Percentiles rank a stretch among this genome's conserved stretches.
These are phyloP conservation scores for Letharia lupina DNA, from an alignment of 495 filamentous ascomycete species.

Conservation along the genomic window DNA sequence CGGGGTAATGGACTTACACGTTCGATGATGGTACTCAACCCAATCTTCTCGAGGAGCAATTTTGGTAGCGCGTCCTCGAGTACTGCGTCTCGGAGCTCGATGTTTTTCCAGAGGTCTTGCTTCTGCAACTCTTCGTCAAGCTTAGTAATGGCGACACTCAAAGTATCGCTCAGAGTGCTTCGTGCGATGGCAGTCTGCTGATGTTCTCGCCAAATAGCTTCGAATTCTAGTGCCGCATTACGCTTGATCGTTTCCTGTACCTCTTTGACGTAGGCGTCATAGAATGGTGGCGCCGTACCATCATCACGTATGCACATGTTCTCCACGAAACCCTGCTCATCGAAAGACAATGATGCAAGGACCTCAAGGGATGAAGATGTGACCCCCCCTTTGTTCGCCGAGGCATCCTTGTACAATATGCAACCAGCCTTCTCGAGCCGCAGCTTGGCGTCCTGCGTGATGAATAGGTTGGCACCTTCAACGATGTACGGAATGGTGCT, in stretches of 20 bases:
- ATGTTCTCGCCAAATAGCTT: constrained; percentile 94
- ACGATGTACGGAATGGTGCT: constrained; percentile 85
- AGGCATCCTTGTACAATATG: constrained; percentile 94
- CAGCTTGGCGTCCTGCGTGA: constrained; percentile 96
- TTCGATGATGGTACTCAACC: constrained; percentile 74
- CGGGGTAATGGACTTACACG: constrained; percentile 44
- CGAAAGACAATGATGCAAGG: constrained; percentile 84
- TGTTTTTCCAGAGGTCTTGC: constrained; percentile 84
- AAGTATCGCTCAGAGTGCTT: constrained; percentile 77
- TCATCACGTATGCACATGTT: constrained; percentile 84
- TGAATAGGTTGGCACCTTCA: constrained; percentile 96
- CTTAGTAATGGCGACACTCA: constrained; percentile 85
- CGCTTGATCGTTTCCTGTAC: constrained; percentile 83
- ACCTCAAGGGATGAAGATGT: constrained; percentile 98
- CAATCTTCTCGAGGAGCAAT: constrained; percentile 78
- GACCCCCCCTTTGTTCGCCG: constrained; percentile 97
- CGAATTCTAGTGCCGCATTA: constrained; percentile 89
- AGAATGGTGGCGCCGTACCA: constrained; percentile 80
- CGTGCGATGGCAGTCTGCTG: constrained; percentile 67
- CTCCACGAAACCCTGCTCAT: constrained; percentile 76
- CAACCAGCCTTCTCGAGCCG: constrained; percentile 88
- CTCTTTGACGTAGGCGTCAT: constrained; percentile 81
- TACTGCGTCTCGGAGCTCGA: constrained; percentile 65
- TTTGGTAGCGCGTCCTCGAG: constrained; percentile 80
- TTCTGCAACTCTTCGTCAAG: constrained; percentile 92